These are phyloP conservation scores for Fusarium heterosporum DNA, from an alignment of 2,329 filamentous ascomycete species.

Conservation along the genomic window DNA sequence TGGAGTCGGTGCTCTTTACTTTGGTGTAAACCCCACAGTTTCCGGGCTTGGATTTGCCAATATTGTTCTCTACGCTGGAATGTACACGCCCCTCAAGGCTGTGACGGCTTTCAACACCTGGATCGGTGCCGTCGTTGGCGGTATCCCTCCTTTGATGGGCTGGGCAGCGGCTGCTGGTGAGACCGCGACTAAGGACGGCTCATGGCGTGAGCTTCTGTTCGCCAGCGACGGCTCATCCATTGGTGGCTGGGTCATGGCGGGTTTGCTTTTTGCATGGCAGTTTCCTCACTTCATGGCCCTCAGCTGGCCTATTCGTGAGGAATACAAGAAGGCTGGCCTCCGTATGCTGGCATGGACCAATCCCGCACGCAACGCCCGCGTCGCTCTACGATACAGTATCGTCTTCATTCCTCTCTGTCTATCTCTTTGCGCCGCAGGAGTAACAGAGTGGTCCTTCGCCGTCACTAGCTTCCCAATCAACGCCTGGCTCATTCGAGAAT, in stretches of 20 bases:
- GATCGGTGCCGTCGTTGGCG: conserved; percentile 92
- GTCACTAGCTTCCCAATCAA: conserved; percentile 85
- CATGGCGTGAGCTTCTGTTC: conserved; percentile 82
- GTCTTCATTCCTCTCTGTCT: conserved; percentile 88
- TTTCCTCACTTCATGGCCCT: conserved; percentile 98
- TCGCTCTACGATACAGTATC: conserved; percentile 87
- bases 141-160: conserved; percentile 95
- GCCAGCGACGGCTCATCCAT: conserved; percentile 69
- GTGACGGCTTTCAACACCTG: conserved; percentile 91
- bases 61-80: conserved; percentile 87
- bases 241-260: conserved; percentile 91
- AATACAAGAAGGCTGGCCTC: conserved; percentile 80
- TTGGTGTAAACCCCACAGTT: conserved; percentile 94
- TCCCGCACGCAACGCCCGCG: conserved; percentile 84
- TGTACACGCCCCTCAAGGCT: conserved; percentile 94
- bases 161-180: conserved; percentile 96
- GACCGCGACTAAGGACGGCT: conserved; percentile 78
- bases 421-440: conserved; percentile 79
- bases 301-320: conserved; percentile 87
- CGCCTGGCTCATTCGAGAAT: conserved; percentile 83
- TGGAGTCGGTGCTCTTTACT: conserved; percentile 81
- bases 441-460: conserved; percentile 89
- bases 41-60: conserved; percentile 87
- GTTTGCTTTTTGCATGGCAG: conserved; percentile 92
- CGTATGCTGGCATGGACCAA: conserved; percentile 88